A percentile compares a stretch with the other conserved stretches of the same genome.
phyloP scores from a whole-genome alignment of 2,329 filamentous ascomycete genomes.

The Cladosporium velox region DNA sequence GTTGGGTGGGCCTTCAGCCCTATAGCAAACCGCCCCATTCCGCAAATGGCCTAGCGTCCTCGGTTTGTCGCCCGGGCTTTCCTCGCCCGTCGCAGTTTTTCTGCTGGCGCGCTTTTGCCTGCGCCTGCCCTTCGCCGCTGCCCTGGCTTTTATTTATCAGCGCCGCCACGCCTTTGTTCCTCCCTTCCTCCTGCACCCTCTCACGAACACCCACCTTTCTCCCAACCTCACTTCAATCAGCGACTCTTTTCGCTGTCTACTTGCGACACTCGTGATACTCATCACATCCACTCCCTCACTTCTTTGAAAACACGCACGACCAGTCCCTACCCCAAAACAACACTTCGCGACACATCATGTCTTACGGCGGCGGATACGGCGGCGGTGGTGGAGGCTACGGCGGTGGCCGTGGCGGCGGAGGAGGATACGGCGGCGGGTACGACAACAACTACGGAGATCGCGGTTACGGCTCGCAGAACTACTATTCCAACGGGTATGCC shows the following conservation, averaged over 20 bases:
- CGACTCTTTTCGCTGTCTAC: conserved; percentile 10
- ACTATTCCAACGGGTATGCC: conserved; percentile 50
- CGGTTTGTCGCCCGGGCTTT: background rate
- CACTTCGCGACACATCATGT: conserved; percentile 37
- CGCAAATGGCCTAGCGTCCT: background rate
- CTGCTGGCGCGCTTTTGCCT: conserved; percentile 12
- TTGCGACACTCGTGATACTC: conserved; percentile 18
- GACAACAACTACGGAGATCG: conserved; percentile 38
- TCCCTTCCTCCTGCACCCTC: conserved; percentile 9
- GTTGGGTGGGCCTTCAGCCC: conserved; percentile 4
- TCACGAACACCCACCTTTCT: background rate
- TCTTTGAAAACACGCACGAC: conserved; percentile 3
- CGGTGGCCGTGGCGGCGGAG: conserved; percentile 21
- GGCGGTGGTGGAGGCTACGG: conserved; percentile 41
- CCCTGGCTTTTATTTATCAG: conserved; percentile 17
- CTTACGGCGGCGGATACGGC: conserved; percentile 44
- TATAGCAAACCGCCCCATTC: background rate
- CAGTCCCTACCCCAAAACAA: conserved; percentile 14
- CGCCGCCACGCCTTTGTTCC: conserved; percentile 14
- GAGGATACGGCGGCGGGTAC: conserved; percentile 34
- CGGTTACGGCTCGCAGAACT: conserved; percentile 51
- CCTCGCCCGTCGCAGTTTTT: conserved; percentile 8
- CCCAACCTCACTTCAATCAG: conserved; percentile 5
- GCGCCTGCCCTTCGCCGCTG: conserved; percentile 12
- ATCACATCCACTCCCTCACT: conserved; percentile 21